Evolutionary conservation across 2,329 filamentous ascomycete species (phyloP), one percentile per base, ranked within the genome.

Genomic region (Didymella exigua): DNA sequence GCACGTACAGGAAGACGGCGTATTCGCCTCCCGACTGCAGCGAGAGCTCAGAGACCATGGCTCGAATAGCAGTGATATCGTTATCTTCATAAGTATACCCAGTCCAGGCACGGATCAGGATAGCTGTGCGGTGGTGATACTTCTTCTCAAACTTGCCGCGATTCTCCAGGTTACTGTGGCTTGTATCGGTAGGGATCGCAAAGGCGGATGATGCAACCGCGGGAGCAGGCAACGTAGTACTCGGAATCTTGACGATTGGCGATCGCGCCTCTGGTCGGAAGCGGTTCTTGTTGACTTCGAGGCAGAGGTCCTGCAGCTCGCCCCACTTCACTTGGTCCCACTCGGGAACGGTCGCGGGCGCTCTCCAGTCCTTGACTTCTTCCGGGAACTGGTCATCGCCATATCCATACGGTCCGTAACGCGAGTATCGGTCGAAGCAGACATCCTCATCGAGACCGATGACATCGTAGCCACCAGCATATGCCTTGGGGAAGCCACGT

Each of bases 291-390:
- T 96, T 96, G 61, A 78, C 81, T 60, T 82, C 75, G 1, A 86
- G 71, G 67, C 90, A 95, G 24, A 82, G 75, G 46, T 85, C 78
- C 70, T 93, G 89, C 16, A 93, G 77, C 27, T 82, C 75, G 13
- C 87, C 87, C 90, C 90, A 95, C 59, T 85, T 81, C 27, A 91
- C 82, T 23, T 79, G 77, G 24, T 83, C 78, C 87, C 89, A 92
- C 19, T 86, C 77, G 7, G 85, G 73, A 2, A 71, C 63, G 10
- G 59, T 61, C 43, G 67, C 27, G 56, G 70, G 55, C 72, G 74
- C 58, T 43, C 70, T 70, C 77, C 77, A 79, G 37, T 75, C 61
- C 18, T 68, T 63, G 37, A 80, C 75, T 34, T 82, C 79, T 50
- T 82, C 81, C 3, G 71, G 67, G 21, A 79, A 75, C 48, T 82